Evolutionary conservation across 75 land plant genomes (phyloP), one percentile per base, ranked within the genome.

Genomic region (Chamaecyparis obtusa): DNA sequence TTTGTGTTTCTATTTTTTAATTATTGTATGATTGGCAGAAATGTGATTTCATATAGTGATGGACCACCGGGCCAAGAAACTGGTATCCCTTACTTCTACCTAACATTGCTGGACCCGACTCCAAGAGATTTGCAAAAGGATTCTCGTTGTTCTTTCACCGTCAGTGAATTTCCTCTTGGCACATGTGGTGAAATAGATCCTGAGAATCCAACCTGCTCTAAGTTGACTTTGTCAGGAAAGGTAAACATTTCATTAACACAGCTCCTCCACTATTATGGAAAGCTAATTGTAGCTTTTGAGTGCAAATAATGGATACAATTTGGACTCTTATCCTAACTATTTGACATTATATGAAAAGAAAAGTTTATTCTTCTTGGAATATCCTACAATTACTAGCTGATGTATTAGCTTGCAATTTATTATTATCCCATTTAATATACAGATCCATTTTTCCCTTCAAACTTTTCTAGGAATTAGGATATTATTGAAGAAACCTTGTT

Each of bases 31-130:
- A 24, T 2, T 15, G 90, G 89, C 95, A 97, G 99, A 87, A 97
- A 97, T 89, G 95, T 97, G 11, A 98, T 93, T 80, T 97, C 99
- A 44, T 96, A 90, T 87, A 97, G 98, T 90, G 99, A 97, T 92
- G 99, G 99, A 46, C 67, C 89, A 48, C 93, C 93, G 10, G 92
- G 88, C 1, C 78, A 91, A 79, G 95, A 97, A 19, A 86, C 84
- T 43, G 99, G 99, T 54, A 92, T 95, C 48, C 98, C 98, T 16
- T 97, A 93, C 88, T 97, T 97, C 89, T 97, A 97, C 85, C 87
- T 97, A 88, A 94, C 97, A 60, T 85, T 89, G 71, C 90, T 97
- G 86, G 99, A 97, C 87, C 99, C 99, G 32, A 96, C 97, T 72
- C 94, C 99, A 72, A 92, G 91, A 74, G 87, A 97, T 89, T 90